Conservation (phyloP, 306 rosid genomes). For the Dryas alaskensis region DNA sequence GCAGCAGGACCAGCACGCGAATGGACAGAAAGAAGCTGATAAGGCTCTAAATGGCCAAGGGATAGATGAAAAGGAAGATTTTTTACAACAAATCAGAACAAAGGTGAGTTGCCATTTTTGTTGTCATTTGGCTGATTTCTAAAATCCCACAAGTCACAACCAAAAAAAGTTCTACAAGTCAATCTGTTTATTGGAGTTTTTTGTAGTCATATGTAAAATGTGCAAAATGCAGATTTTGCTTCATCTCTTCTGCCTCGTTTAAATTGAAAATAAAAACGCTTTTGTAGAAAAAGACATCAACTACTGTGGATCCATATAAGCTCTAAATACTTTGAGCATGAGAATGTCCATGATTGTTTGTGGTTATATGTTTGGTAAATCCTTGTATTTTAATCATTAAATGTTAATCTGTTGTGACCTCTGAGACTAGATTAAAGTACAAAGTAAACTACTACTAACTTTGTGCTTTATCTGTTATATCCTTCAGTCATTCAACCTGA, state of each 20-base stretch:
- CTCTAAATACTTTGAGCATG: not conserved
- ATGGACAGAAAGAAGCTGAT: constrained; percentile 45
- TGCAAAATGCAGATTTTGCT: not conserved
- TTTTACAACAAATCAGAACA: constrained; percentile 75
- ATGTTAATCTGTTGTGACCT: not conserved
- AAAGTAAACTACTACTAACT: constrained; percentile 19
- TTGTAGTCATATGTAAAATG: not conserved
- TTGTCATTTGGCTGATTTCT: constrained; percentile 10
- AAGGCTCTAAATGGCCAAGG: constrained; percentile 41
- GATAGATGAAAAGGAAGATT: constrained; percentile 68
- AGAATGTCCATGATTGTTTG: not conserved
- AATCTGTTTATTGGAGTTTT: not conserved
- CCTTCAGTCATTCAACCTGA: constrained; percentile 81
- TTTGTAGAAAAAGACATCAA: not conserved
- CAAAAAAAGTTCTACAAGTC: not conserved
- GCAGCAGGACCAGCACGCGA: constrained; percentile 37
- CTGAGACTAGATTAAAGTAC: not conserved
- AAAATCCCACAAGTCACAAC: not conserved
- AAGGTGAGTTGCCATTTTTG: constrained; percentile 45
- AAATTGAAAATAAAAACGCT: too few relatives aligned
- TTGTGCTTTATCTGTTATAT: constrained; percentile 13
- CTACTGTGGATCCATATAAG: not conserved
- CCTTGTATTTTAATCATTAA: not conserved
- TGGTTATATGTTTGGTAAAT: not conserved
- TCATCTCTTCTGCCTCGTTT: not conserved